phyloP scores from a whole-genome alignment of 208 protist genomes.

The Trypanosoma lewisi region DNA sequence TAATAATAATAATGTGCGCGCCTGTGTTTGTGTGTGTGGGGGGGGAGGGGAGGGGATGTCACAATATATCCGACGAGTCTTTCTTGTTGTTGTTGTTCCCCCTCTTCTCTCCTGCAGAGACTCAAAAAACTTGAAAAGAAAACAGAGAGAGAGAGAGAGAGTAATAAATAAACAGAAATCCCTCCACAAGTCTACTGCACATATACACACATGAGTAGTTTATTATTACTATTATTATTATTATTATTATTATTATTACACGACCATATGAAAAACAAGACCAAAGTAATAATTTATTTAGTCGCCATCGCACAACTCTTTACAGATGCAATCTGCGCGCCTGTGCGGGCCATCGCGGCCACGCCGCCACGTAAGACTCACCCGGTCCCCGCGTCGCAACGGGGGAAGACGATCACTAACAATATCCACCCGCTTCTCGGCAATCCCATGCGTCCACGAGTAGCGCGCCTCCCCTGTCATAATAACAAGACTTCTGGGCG shows the following conservation, averaged over 20 bases:
- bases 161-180: neutral
- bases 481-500: conserved; percentile 56
- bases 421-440: conserved; percentile 64
- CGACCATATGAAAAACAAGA: no score
- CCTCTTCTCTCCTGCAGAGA: no score
- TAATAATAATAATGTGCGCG: no score
- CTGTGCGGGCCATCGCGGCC: conserved; percentile 38
- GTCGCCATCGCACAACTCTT: conserved; percentile 61
- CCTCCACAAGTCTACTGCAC: no score
- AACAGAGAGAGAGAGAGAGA: no score
- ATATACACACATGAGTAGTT: neutral
- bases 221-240: neutral
- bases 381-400: conserved; percentile 36
- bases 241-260: neutral
- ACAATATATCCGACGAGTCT: no score
- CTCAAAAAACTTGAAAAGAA: no score
- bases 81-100: no score
- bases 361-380: conserved; percentile 78
- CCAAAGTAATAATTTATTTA: no score
- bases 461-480: conserved; percentile 70
- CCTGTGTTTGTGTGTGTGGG: no score
- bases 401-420: conserved; percentile 52
- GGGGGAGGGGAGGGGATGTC: no score
- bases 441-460: conserved; percentile 76
- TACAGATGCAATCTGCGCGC: conserved; percentile 44